Conservation (phyloP, 1,284 basidiomycete genomes). For the Somion occarium region DNA sequence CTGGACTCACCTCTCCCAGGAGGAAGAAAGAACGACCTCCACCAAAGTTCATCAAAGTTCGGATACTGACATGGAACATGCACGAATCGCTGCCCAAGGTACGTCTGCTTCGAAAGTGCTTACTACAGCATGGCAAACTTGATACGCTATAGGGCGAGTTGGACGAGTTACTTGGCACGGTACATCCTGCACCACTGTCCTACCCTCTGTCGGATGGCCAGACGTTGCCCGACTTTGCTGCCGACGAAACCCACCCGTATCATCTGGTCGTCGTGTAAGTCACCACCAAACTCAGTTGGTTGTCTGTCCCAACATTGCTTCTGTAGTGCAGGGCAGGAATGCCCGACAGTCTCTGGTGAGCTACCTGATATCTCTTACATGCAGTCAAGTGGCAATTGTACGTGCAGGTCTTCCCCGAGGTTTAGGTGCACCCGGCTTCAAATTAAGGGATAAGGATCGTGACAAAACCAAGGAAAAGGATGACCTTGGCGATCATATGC, state of each 20-base stretch:
- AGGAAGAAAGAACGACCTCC: conserved; percentile 24
- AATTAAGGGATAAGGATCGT: conserved; percentile 40
- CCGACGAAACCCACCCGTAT: conserved; percentile 64
- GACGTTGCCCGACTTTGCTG: conserved; percentile 44
- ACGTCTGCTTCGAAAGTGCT: neutral
- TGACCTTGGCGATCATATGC: conserved; percentile 20
- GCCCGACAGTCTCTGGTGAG: conserved; percentile 65
- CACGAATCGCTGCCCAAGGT: conserved; percentile 74
- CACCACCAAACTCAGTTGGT: conserved; percentile 2
- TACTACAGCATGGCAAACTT: neutral
- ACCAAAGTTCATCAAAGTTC: conserved; percentile 42
- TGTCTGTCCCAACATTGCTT: conserved; percentile 11
- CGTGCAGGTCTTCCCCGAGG: conserved; percentile 77
- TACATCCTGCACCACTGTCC: conserved; percentile 45
- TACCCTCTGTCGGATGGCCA: conserved; percentile 20
- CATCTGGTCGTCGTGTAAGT: conserved; percentile 76
- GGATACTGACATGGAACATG: conserved; percentile 70
- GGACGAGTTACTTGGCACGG: conserved; percentile 65
- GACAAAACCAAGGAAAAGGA: conserved; percentile 13
- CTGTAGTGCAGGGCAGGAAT: conserved; percentile 76
- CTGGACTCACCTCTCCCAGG: conserved; percentile 15
- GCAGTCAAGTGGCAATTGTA: conserved; percentile 26
- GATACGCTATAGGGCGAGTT: conserved; percentile 66
- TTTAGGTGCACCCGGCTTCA: conserved; percentile 68
- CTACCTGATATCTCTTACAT: conserved; percentile 2